These are phyloP conservation scores for Paramecium caudatum DNA, from an alignment of 73 alveolate genomes.

Conservation along the genomic window DNA sequence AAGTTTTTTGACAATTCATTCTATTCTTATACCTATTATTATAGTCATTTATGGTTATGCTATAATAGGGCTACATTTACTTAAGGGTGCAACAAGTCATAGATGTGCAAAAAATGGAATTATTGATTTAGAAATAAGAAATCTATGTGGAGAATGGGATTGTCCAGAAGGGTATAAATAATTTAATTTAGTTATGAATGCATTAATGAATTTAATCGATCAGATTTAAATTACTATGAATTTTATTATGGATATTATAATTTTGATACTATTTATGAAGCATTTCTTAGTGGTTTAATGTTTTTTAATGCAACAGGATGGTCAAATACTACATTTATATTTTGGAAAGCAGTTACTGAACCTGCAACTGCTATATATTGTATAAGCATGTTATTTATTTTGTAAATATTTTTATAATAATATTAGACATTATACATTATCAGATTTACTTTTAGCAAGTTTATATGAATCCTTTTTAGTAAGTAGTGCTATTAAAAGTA, in stretches of 20 bases:
- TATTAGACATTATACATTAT: constrained; percentile 39
- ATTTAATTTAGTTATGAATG: constrained; percentile 20
- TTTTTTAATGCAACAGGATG: constrained; percentile 66
- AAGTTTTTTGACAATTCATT: constrained; percentile 1
- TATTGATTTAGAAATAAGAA: background rate
- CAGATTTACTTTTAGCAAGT: constrained; percentile 22
- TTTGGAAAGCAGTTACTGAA: constrained; percentile 45
- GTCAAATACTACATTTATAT: constrained; percentile 31
- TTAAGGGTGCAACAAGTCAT: constrained; percentile 43
- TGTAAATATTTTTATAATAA: background rate
- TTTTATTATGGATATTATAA: constrained; percentile 26
- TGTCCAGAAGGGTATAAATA: constrained; percentile 46
- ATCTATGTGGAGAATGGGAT: constrained; percentile 53
- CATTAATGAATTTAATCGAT: background rate
- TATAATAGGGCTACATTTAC: constrained; percentile 39
- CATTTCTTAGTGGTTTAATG: constrained; percentile 13
- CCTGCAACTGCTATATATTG: constrained; percentile 5
- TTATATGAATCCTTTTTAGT: constrained; percentile 59
- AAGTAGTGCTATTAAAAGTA: constrained; percentile 55
- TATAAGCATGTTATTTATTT: constrained; percentile 23
- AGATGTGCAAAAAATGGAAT: constrained; percentile 61
- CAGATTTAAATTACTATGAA: background rate
- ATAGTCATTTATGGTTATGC: constrained; percentile 55
- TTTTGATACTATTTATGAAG: constrained; percentile 59
- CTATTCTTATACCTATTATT: background rate